Conservation (phyloP, 371 early-diverging fungal genomes). For the Actinomucor elegans region DNA sequence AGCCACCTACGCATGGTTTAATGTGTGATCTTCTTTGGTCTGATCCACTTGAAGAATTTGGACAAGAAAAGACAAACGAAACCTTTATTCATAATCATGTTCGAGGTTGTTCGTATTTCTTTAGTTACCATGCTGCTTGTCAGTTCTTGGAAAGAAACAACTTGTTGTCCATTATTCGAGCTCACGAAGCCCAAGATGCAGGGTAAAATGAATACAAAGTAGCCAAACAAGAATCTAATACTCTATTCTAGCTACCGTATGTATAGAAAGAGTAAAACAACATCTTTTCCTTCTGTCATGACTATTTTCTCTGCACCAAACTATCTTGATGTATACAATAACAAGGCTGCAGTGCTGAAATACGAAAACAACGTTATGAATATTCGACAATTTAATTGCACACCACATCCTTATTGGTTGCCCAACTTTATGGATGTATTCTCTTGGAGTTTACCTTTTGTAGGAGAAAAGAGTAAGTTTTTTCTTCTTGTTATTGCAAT, state of each 20-base stretch:
- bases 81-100: conserved; percentile 89
- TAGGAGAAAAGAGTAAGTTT: conserved; percentile 92
- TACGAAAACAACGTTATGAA: conserved; percentile 98
- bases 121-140: conserved; percentile 87
- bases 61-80: conserved; percentile 81
- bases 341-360: conserved; percentile 97
- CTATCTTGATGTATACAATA: conserved; percentile 97
- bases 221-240: too few relatives aligned
- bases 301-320: conserved; percentile 98
- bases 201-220: conserved; percentile 48
- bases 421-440: conserved; percentile 98
- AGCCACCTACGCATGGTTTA: conserved; percentile 92
- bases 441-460: conserved; percentile 98
- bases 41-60: conserved; percentile 96
- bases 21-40: conserved; percentile 99
- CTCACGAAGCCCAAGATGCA: conserved; percentile 98
- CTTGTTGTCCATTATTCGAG: conserved; percentile 92
- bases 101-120: conserved; percentile 94
- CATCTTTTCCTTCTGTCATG: conserved; percentile 96
- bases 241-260: conserved; percentile 68
- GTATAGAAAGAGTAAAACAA: conserved; percentile 92
- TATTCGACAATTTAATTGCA: conserved; percentile 86
- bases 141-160: conserved; percentile 94
- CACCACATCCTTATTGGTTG: conserved; percentile 96
- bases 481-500: too few relatives aligned